Percentiles rank a stretch among this genome's conserved stretches.
Conservation (phyloP, 768 basidiomycete species). For the Mycena albidolilacea region DNA sequence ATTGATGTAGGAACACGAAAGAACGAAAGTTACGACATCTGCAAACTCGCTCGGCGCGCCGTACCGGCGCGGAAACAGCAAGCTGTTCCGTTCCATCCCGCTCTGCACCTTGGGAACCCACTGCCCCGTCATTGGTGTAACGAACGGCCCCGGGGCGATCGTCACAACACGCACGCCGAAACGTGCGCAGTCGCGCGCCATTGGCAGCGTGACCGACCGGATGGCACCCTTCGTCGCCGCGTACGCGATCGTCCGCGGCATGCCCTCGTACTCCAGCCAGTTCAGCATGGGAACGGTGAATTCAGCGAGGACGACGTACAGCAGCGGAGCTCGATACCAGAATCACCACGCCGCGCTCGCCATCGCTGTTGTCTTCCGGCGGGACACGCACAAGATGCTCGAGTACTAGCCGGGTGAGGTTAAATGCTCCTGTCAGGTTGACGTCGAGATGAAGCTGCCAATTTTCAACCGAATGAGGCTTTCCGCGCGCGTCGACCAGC, state of each 20-base stretch:
- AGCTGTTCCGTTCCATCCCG: constrained; percentile 39
- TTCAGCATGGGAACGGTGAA: not conserved
- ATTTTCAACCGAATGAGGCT: constrained; percentile 51
- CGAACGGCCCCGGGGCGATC: constrained; percentile 56
- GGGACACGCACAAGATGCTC: constrained; percentile 49
- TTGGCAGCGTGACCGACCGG: constrained; percentile 55
- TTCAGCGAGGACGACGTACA: constrained; percentile 31
- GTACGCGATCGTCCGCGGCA: constrained; percentile 58
- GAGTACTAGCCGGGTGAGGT: constrained; percentile 54
- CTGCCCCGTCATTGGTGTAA: constrained; percentile 50
- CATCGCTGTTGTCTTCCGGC: constrained; percentile 44
- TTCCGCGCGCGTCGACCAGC: constrained; percentile 48
- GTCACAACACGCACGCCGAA: constrained; percentile 55
- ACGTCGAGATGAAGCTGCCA: constrained; percentile 54
- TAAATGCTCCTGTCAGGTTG: constrained; percentile 57
- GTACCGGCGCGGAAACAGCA: constrained; percentile 54
- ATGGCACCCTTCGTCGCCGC: constrained; percentile 57
- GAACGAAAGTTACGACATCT: constrained; percentile 46
- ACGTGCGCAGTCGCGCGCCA: constrained; percentile 56
- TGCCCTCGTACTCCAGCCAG: constrained; percentile 50
- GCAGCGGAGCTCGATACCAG: constrained; percentile 55
- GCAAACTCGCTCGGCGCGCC: constrained; percentile 53
- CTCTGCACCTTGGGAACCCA: constrained; percentile 27
- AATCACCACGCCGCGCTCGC: constrained; percentile 56
- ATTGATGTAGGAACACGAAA: constrained; percentile 54